Evolutionary conservation across 2,329 filamentous ascomycete genomes (phyloP).

Genomic region (Monilinia laxa): DNA sequence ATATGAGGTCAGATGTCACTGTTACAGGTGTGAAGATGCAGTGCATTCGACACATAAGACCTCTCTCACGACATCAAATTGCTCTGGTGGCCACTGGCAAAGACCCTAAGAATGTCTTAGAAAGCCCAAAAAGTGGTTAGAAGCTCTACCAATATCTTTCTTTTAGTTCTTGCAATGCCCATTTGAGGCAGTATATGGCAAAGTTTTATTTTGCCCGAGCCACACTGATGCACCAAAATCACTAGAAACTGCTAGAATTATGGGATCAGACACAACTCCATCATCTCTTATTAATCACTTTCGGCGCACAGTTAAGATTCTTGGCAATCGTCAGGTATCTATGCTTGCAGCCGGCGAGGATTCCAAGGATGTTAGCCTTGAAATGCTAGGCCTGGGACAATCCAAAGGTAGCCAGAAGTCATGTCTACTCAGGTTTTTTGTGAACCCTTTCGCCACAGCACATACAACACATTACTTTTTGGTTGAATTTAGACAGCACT

Average conservation of each 20-base stretch:
- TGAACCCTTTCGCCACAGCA: not conserved
- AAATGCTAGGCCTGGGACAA: slow-evolving; percentile 22
- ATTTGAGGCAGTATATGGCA: not conserved
- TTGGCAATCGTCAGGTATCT: slow-evolving; percentile 50
- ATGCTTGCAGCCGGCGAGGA: slow-evolving; percentile 48
- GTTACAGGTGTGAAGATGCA: slow-evolving; percentile 30
- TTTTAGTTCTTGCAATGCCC: not conserved
- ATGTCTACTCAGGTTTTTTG: not conserved
- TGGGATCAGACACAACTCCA: slow-evolving; percentile 34
- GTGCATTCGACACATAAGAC: slow-evolving; percentile 45
- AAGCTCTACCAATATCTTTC: slow-evolving; percentile 5
- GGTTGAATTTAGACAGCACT: not conserved
- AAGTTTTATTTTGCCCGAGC: not conserved
- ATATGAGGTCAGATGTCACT: slow-evolving; percentile 34
- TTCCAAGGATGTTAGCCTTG: slow-evolving; percentile 40
- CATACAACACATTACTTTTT: not conserved
- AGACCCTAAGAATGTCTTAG: slow-evolving; percentile 39
- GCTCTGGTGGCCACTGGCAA: slow-evolving; percentile 47
- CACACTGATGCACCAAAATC: not conserved
- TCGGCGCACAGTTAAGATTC: slow-evolving; percentile 46
- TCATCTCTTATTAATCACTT: slow-evolving; percentile 32
- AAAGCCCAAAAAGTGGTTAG: not conserved
- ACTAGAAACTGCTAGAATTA: slow-evolving; percentile 29
- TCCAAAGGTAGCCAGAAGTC: slow-evolving; percentile 21
- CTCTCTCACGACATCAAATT: slow-evolving; percentile 51